phyloP scores from a whole-genome alignment of 2,329 filamentous ascomycete species.

The Fusarium paranaense region DNA sequence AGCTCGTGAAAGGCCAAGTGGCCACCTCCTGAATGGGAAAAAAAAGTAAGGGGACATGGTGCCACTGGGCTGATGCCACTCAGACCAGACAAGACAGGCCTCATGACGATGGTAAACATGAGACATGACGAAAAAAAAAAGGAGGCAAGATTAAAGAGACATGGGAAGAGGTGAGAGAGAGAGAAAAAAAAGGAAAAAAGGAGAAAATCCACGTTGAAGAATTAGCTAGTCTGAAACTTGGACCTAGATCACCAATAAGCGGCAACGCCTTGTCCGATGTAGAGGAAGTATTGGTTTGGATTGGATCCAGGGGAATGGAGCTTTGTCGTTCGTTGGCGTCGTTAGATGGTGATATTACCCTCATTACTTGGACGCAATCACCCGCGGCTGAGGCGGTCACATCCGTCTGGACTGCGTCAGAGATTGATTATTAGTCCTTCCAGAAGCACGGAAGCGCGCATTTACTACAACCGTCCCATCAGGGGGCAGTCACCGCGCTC shows the following conservation, averaged over 20 bases:
- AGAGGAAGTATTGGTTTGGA: background rate
- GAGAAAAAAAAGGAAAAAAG: background rate
- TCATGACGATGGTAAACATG: constrained; percentile 13
- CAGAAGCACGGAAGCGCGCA: background rate
- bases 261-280: background rate
- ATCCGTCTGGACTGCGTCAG: background rate
- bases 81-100: constrained; percentile 6
- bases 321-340: background rate
- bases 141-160: background rate
- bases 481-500: constrained; percentile 12
- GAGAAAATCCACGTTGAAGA: background rate
- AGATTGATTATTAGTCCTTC: background rate
- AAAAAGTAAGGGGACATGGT: constrained; percentile 4
- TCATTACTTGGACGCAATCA: background rate
- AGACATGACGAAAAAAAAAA: constrained; percentile 9
- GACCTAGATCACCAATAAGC: constrained; percentile 6
- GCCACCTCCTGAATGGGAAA: constrained; percentile 20
- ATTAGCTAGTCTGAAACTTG: background rate
- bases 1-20: constrained; percentile 1
- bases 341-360: background rate
- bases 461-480: background rate
- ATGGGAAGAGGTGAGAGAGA: background rate
- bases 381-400: background rate
- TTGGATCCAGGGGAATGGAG: background rate
- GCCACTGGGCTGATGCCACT: constrained; percentile 16